Conservation (phyloP, 2,329 filamentous ascomycete genomes). For the Penicillium sp. region DNA sequence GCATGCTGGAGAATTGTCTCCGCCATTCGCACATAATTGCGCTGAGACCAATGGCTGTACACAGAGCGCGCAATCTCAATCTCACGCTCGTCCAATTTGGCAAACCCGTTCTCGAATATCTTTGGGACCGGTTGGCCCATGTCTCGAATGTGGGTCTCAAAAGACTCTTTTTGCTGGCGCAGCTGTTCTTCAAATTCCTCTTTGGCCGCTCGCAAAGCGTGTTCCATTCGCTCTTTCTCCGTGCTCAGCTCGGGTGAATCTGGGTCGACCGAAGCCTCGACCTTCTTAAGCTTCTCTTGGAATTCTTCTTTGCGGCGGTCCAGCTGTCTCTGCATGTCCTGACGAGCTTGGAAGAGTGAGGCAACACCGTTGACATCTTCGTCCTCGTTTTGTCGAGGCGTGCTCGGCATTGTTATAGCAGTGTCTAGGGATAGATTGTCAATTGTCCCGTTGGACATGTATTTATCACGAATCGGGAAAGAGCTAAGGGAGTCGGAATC, state of each 20-base stretch:
- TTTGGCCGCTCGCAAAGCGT: constrained; percentile 74
- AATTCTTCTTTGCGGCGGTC: constrained; percentile 84
- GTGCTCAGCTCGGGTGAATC: constrained; percentile 81
- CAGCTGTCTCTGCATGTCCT: constrained; percentile 80
- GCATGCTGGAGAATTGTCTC: constrained; percentile 89
- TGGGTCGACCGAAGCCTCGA: constrained; percentile 68
- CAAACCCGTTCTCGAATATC: constrained; percentile 45
- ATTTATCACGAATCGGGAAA: constrained; percentile 88
- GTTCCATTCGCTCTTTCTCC: constrained; percentile 84
- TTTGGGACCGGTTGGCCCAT: constrained; percentile 63
- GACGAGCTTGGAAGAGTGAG: constrained; percentile 70
- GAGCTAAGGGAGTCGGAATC: constrained; percentile 88
- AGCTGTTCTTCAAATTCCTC: constrained; percentile 87
- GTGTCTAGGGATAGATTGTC: constrained; percentile 98
- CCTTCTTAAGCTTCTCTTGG: constrained; percentile 72
- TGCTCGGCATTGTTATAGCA: constrained; percentile 89
- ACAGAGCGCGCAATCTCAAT: constrained; percentile 68
- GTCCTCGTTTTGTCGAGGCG: constrained; percentile 71
- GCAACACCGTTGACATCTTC: constrained; percentile 61
- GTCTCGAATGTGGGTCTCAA: constrained; percentile 80
- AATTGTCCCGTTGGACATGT: constrained; percentile 89
- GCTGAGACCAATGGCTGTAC: constrained; percentile 74
- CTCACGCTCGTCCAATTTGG: constrained; percentile 69
- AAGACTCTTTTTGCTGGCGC: constrained; percentile 78
- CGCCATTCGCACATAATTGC: constrained; percentile 90